Evolutionary conservation across 352 stramenopile genomes (phyloP).

Genomic region (Phytopythium oedochilum): DNA sequence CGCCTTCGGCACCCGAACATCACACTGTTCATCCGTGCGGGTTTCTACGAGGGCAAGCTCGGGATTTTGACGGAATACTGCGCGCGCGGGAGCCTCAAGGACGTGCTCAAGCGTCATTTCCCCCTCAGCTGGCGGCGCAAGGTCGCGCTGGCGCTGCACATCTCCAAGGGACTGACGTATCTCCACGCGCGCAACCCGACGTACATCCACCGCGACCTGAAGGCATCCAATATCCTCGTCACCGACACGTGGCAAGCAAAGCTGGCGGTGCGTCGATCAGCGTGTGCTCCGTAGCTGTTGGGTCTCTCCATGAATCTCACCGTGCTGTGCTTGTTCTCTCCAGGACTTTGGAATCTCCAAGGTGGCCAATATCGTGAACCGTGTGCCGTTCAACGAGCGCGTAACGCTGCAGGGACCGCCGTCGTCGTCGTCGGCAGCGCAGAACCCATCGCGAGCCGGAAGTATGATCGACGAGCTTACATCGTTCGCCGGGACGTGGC

Average conservation of each 20-base stretch:
- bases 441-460: slow-evolving; percentile 20
- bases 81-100: slow-evolving; percentile 60
- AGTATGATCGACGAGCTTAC: slow-evolving; percentile 51
- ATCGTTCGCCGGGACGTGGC: slow-evolving; percentile 65
- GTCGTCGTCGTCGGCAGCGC: slow-evolving; percentile 10
- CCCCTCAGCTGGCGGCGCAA: slow-evolving; percentile 59
- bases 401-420: slow-evolving; percentile 20
- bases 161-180: slow-evolving; percentile 65
- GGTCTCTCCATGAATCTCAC: too few species aligned
- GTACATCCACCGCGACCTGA: slow-evolving; percentile 73
- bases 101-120: slow-evolving; percentile 57
- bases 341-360: slow-evolving; percentile 47
- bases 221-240: slow-evolving; percentile 69
- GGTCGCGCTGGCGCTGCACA: slow-evolving; percentile 45
- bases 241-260: slow-evolving; percentile 72
- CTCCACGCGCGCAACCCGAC: slow-evolving; percentile 66
- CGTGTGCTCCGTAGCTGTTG: slow-evolving; percentile 11
- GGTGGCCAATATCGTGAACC: slow-evolving; percentile 39
- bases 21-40: slow-evolving; percentile 61
- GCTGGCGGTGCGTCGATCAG: slow-evolving; percentile 22
- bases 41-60: slow-evolving; percentile 59
- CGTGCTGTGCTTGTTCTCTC: too few species aligned
- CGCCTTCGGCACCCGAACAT: slow-evolving; percentile 65
- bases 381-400: slow-evolving; percentile 29
- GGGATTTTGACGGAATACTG: slow-evolving; percentile 71